Conservation (phyloP, 106 monocot species). For the Narthecium ossifragum region DNA sequence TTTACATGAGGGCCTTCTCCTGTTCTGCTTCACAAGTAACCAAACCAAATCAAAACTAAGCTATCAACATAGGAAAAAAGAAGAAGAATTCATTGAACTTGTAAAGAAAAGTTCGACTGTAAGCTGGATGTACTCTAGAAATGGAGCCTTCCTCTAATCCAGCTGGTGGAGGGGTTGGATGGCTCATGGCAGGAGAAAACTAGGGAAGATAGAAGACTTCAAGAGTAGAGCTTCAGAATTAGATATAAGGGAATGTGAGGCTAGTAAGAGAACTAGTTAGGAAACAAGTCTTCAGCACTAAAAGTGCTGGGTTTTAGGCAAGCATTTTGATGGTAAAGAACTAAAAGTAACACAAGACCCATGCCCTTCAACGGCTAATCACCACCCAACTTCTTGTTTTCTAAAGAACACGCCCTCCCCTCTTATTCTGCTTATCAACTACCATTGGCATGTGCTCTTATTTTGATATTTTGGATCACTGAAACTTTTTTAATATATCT, state of each 20-base stretch:
- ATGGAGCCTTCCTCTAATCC: conserved; percentile 7
- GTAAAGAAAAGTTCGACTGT: neutral
- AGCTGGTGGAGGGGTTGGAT: neutral
- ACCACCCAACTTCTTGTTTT: neutral
- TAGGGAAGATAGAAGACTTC: neutral
- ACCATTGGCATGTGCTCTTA: no score
- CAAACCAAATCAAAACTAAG: neutral
- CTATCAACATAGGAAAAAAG: neutral
- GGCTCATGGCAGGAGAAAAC: conserved; percentile 5
- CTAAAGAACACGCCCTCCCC: no score
- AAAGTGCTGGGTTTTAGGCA: conserved; percentile 1
- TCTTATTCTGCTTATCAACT: no score
- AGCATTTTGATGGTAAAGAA: no score
- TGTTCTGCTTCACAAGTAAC: conserved; percentile 19
- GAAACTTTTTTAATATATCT: no score
- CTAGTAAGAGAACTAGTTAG: neutral
- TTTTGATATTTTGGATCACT: no score
- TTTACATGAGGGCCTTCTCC: conserved; percentile 23
- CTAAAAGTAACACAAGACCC: neutral
- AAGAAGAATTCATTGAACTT: neutral
- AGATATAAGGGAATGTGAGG: neutral
- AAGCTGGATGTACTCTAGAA: neutral
- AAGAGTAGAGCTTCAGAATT: neutral
- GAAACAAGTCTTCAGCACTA: conserved; percentile 12
- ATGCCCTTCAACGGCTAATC: neutral